phyloP scores from a whole-genome alignment of 768 basidiomycete species.

The Panaeolus cyanescens region DNA sequence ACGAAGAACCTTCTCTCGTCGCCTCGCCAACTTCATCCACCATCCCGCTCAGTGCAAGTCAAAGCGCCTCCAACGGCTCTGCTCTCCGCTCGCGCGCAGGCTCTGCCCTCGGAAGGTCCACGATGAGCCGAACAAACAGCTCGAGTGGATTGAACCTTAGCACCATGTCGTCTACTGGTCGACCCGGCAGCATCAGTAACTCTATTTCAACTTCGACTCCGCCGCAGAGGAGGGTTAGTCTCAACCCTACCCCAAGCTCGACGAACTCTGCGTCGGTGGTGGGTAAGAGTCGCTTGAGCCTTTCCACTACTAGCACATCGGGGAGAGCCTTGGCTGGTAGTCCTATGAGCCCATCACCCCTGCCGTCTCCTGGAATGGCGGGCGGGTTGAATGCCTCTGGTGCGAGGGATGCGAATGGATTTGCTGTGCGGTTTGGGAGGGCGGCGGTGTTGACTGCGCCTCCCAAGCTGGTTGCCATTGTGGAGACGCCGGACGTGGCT shows the following conservation, averaged over 20 bases:
- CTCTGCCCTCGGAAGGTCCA: constrained; percentile 58
- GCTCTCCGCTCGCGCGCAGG: constrained; percentile 44
- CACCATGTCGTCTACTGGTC: constrained; percentile 36
- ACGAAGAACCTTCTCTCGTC: constrained; percentile 19
- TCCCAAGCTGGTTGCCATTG: constrained; percentile 80
- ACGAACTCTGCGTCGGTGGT: constrained; percentile 6
- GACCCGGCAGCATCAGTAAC: constrained; percentile 21
- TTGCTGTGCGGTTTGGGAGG: constrained; percentile 59
- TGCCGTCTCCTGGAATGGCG: not conserved
- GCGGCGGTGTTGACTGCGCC: constrained; percentile 81
- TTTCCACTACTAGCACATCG: constrained; percentile 26
- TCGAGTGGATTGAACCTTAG: constrained; percentile 30
- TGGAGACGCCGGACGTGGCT: constrained; percentile 88
- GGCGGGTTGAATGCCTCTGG: not conserved
- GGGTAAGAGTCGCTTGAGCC: not conserved
- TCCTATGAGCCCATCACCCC: constrained; percentile 46
- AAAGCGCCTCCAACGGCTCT: constrained; percentile 25
- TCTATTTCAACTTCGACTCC: constrained; percentile 2
- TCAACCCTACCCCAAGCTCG: constrained; percentile 6
- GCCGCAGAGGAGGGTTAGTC: constrained; percentile 5
- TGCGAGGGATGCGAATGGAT: constrained; percentile 28
- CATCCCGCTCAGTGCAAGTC: constrained; percentile 23
- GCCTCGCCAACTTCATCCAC: constrained; percentile 21
- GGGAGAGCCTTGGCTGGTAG: constrained; percentile 45
- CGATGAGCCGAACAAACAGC: constrained; percentile 41